Evolutionary conservation across 2,329 filamentous ascomycete species (phyloP), one percentile per base, ranked within the genome.

Genomic region (Coniochaeta sp.): DNA sequence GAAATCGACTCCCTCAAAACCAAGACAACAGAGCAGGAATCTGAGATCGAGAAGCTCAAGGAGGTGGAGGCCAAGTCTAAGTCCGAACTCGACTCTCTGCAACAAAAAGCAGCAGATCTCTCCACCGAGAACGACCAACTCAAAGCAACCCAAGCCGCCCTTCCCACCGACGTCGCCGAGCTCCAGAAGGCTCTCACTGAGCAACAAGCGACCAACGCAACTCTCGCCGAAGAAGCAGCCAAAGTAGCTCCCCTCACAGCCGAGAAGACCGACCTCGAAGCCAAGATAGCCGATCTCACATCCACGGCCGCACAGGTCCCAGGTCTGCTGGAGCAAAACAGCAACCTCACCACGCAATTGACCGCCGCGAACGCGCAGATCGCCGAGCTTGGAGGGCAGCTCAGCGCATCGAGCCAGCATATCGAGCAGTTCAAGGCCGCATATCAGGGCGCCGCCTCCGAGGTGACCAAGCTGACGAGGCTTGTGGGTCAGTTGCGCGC

Each of bases 281-380:
- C 59, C 12, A 59, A 60, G 44, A 57, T 66, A 31, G 59, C 58
- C 33, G 56, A 60, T 17, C 61, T 64, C 31, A 60, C 64, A 26
- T 50, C 57, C 44, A 63, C 64, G 44, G 62, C 62, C 17, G 62
- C 66, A 47, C 63, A 63, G 44, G 47, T 65, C 9, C 57, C 62
- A 34, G 7, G 58, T 12, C 62, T 67, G 36, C 57, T 62, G 57
- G 60, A 58, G 26, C 58, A 59, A 33, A 65, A 62, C 58, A 50
- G 63, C 17, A 58, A 59, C 28, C 65, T 69, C 17, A 60, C 59
- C 12, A 62, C 63, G 40, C 64, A 69, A 43, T 60, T 69, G 26
- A 62, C 66, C 5, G 63, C 64, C 54, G 67, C 64, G 55, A 57
- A 40, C 43, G 62, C 63, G 52, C 65, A 67, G 56, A 66, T 69